Percentiles rank a stretch among this genome's conserved stretches.
Evolutionary conservation across 1,139 yeast genomes (phyloP).

Genomic region (Yamadazyma epiphylla): DNA sequence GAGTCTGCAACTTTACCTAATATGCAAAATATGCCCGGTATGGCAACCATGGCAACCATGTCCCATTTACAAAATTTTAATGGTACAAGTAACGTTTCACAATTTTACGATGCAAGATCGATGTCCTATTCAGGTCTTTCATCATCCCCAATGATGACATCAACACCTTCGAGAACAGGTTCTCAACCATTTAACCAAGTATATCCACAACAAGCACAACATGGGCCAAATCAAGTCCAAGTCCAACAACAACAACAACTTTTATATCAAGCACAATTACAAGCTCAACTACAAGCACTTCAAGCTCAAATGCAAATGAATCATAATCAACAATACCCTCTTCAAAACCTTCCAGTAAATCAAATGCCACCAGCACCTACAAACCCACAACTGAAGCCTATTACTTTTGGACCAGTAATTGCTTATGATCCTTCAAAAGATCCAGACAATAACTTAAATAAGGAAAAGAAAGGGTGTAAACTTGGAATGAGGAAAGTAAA

Average conservation of each 20-base stretch:
- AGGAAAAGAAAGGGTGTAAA: conserved; percentile 11
- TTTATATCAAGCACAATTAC: conserved; percentile 6
- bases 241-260: conserved; percentile 8
- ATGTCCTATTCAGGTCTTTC: too few relatives aligned
- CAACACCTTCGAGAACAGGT: conserved; percentile 1
- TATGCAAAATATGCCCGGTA: too few relatives aligned
- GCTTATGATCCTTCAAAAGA: conserved; percentile 42
- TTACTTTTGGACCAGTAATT: conserved; percentile 40
- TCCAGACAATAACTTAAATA: conserved; percentile 7
- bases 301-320: conserved; percentile 4
- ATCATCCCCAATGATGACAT: conserved; percentile 1
- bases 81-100: too few relatives aligned
- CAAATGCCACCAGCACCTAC: conserved; percentile 5
- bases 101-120: too few relatives aligned
- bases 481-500: conserved; percentile 19
- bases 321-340: conserved; percentile 7
- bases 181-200: too few relatives aligned
- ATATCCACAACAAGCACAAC: not conserved
- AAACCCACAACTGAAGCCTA: conserved; percentile 9
- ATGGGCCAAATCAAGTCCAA: conserved; percentile 3
- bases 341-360: conserved; percentile 10
- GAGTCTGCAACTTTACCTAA: too few relatives aligned
- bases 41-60: too few relatives aligned
- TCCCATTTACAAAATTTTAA: too few relatives aligned
- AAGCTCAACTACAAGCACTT: conserved; percentile 6